Conservation (phyloP, 164 flowering plant genomes). For the Pachysandra terminalis region DNA sequence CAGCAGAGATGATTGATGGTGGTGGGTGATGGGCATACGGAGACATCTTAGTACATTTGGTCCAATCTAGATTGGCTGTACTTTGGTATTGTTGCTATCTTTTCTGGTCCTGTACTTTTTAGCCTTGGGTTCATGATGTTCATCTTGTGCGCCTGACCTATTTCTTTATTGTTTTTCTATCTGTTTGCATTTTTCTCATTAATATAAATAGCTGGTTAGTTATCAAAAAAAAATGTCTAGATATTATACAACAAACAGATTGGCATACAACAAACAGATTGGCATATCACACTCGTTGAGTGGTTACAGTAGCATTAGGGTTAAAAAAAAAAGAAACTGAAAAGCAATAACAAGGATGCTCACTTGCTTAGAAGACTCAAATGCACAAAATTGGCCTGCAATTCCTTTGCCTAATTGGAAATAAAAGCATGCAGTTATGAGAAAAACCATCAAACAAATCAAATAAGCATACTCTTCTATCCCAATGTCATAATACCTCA, state of each 20-base stretch:
- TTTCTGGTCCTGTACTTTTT: too few relatives aligned
- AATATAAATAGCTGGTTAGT: too few relatives aligned
- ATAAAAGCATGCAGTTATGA: not conserved
- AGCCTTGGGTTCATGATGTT: too few relatives aligned
- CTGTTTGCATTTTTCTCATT: too few relatives aligned
- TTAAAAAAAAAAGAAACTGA: not conserved
- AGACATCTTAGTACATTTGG: too few relatives aligned
- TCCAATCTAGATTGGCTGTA: too few relatives aligned
- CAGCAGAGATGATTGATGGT: too few relatives aligned
- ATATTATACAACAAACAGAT: not conserved
- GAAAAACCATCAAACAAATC: not conserved
- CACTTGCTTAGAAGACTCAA: slow-evolving; percentile 81
- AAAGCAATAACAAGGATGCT: slow-evolving; percentile 16
- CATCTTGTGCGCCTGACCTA: too few relatives aligned
- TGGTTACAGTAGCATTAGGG: not conserved
- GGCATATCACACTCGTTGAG: not conserved
- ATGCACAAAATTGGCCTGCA: slow-evolving; percentile 82
- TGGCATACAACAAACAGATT: not conserved
- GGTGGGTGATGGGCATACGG: too few relatives aligned
- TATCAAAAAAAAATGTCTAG: too few relatives aligned
- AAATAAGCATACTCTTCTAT: not conserved
- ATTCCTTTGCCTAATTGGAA: slow-evolving; percentile 65
- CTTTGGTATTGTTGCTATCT: too few relatives aligned
- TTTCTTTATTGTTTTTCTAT: too few relatives aligned
- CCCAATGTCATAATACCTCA: slow-evolving; percentile 46